phyloP scores from a whole-genome alignment of 202 grass and related monocot genomes.

The Saccharum hybrid region DNA sequence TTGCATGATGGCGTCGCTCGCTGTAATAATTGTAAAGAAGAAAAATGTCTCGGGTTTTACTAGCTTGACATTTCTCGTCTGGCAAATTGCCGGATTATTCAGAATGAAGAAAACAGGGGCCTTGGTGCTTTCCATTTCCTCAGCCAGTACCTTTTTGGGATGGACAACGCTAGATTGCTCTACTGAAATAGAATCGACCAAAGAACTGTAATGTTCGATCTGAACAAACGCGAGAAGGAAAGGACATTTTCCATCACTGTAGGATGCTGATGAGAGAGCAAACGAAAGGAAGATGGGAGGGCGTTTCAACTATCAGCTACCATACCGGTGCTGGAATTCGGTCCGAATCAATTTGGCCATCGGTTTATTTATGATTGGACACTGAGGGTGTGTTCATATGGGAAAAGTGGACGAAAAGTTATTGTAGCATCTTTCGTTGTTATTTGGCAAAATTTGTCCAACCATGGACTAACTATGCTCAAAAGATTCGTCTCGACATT shows the following conservation, averaged over 20 bases:
- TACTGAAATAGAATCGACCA: background rate
- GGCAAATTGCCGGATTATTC: constrained; percentile 53
- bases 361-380: background rate
- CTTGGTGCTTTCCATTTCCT: constrained; percentile 1
- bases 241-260: background rate
- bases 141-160: background rate
- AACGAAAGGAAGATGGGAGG: background rate
- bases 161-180: background rate
- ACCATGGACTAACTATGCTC: too few species aligned
- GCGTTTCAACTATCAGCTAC: background rate
- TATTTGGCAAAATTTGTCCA: too few species aligned
- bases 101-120: constrained; percentile 2
- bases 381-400: too few species aligned
- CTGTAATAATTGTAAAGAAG: constrained; percentile 62
- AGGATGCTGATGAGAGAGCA: background rate
- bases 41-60: constrained; percentile 44
- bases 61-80: constrained; percentile 34
- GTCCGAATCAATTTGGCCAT: background rate
- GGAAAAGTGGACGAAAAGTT: too few species aligned
- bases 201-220: background rate
- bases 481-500: too few species aligned
- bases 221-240: background rate
- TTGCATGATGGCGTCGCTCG: constrained; percentile 36
- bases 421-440: too few species aligned
- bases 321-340: background rate